Evolutionary conservation across 345 rosid genomes (phyloP).

Genomic region (Pugionium cornutum): DNA sequence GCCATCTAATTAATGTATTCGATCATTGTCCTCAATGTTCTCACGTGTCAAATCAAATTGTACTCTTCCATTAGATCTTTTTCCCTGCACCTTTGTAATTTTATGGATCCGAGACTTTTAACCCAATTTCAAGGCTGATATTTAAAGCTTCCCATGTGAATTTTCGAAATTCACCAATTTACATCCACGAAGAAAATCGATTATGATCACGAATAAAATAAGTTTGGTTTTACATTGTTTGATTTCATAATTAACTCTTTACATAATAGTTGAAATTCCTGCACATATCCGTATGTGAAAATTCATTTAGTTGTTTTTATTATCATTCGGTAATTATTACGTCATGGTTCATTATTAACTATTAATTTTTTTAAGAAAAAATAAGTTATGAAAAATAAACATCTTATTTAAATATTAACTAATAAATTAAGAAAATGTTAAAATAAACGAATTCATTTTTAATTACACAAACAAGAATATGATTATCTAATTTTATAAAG

Average conservation of each 20-base stretch:
- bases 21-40: slow-evolving; percentile 9
- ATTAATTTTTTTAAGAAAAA: too few relatives aligned
- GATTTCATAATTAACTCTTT: background rate
- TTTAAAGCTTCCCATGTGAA: background rate
- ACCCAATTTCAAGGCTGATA: background rate
- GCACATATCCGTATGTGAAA: background rate
- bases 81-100: slow-evolving; percentile 14
- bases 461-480: background rate
- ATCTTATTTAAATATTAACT: too few relatives aligned
- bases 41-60: slow-evolving; percentile 11
- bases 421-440: background rate
- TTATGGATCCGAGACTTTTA: slow-evolving; percentile 5
- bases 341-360: too few relatives aligned
- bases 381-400: too few relatives aligned
- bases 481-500: background rate
- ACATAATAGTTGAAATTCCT: background rate
- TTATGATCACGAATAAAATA: background rate
- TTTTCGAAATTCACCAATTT: background rate
- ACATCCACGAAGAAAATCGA: background rate
- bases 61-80: background rate
- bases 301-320: background rate
- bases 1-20: slow-evolving; percentile 10
- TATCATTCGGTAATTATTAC: background rate
- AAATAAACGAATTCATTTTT: background rate
- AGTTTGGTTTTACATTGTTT: background rate